Base-by-base conservation (phyloP, 352 stramenopile genomes). In the Peronosclerospora sorghi region DNA sequence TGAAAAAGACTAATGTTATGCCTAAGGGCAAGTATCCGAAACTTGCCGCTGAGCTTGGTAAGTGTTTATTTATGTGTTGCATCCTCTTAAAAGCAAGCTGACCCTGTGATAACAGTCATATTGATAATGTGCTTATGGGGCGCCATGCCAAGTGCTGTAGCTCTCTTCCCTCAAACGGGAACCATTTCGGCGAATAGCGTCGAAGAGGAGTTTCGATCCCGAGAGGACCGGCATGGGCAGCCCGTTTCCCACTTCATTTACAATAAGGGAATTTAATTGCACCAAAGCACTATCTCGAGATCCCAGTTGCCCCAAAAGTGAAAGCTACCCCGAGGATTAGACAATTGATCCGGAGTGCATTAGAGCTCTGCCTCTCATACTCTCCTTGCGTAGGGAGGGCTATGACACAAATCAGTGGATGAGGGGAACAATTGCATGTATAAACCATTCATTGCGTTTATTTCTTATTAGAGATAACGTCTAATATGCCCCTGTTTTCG, bases 251-350 rank as follows among this genome's bases (percentile, higher is more conserved):
- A 73, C 27, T 82, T 86, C 48, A 68, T 66, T 35, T 90, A 90
- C 62, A 84, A 90, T 70, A 90, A 90, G 56, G 77, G 77, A 42
- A 85, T 89, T 41, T 89, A 58, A 63, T 19, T 37, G 35, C n/a
- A 8, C 15, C 1, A 0, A 14, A 42, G 2, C 15, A 30, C 26
- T 30, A 6, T 10, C 10, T 30, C 26, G 26, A 30, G 6, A 30
- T 10, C 6, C 6, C 26, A 30, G 26, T 6, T 10, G 26, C 26
- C 26, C 26, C 26, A 6, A 6, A 30, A 30, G 29, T 35, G 6
- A 5, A 8, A 8, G 27, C 23, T 19, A 26, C 29, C 60, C 53
- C 52, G 10, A 68, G 36, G 63, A 74, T 68, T 62, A 70, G 28
- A 59, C 47, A 6, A 57, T 34, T 46, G 8, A 54, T 53, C 56